Base-by-base conservation (phyloP, 2,329 filamentous ascomycete genomes). In the Aspergillus sp. region DNA sequence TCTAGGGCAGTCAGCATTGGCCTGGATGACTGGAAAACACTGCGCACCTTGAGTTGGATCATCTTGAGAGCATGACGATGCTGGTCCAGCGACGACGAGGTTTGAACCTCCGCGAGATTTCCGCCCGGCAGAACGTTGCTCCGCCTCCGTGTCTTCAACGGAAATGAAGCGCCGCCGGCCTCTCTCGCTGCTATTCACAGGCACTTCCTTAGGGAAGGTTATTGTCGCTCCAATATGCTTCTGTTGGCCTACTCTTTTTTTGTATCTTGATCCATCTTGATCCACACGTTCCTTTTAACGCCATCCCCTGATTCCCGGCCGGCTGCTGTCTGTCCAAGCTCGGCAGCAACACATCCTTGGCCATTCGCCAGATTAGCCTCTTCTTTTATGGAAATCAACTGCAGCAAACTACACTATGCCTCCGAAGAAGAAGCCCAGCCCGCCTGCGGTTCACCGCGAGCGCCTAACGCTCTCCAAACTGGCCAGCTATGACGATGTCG, bases 401-500 rank as follows among this genome's bases (percentile, higher is more conserved):
- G 27, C 26, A 26, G 32, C 16, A 22, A 10, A 42, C 24, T 24
- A 24, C 30, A 44, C 24, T 4, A 61, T 57, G 60, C 61, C 43
- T 44, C 65, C 48, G 12, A 60, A 53, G 40, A 41, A 42, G 20
- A 48, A 50, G 32, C 44, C 47, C 16, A 50, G 39, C 30, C 51
- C 60, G 1, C 42, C 50, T 26, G 46, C 40, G 17, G 58, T 60
- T 33, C 54, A 53, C 40, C 75, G 81, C 65, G 78, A 82, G 54
- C 76, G 78, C 41, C 71, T 98, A 49, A 94, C 86, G 5, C 70
- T 96, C 48, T 78, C 80, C 39, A 88, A 93, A 68, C 68, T 98
- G 51, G 82, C 86, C 19, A 81, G 82, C 30, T 96, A 96, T 67
- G 91, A 98, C 64, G 91, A 98, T 61, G 80, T 96, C 44, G 70